Evolutionary conservation across 1,284 basidiomycete species (phyloP), one percentile per base, ranked within the genome.

Genomic region (Exobasidium cylindrosporum): DNA sequence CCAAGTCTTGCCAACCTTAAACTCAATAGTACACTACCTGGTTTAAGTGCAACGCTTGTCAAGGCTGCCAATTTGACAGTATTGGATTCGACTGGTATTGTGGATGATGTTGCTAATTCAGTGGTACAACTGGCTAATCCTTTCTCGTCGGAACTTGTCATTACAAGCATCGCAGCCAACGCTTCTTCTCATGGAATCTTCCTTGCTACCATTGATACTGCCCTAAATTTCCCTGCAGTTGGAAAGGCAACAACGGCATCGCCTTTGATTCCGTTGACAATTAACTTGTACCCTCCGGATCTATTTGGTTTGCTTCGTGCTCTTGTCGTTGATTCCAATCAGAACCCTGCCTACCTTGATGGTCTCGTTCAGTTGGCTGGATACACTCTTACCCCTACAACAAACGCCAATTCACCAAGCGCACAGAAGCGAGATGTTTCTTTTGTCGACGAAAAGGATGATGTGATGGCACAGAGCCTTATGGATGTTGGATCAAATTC

Each of bases 211-310:
- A 89, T 91, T 68, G 82, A 85, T 61, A 84, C 84, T 13, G 71
- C 81, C 10, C 85, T 85, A 0, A 82, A 84, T 66, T 89, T 89
- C 70, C 74, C 76, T 11, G 83, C 85, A 0, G 72, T 82, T 4
- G 86, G 87, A 14, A 86, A 86, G 61, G 78, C 83, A 4, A 85
- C 83, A 2, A 87, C 85, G 1, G 81, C 82, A 32, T 89, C 87
- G 11, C 88, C 89, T 2, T 74, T 76, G 5, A 79, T 90, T 61
- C 81, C 86, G 58, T 80, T 91, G 50, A 81, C 85, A 69, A 83
- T 90, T 83, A 90, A 90, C 76, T 84, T 88, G 65, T 87, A 89
- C 68, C 89, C 88, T 24, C 80, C 85, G n/a, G 82, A 85, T 31
- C 82, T 91, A 45, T 90, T 91, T 76, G 87, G 87, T 0, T 82